These are phyloP conservation scores for Begonia peltatifolia DNA, from an alignment of 306 rosid species.

Conservation along the genomic window DNA sequence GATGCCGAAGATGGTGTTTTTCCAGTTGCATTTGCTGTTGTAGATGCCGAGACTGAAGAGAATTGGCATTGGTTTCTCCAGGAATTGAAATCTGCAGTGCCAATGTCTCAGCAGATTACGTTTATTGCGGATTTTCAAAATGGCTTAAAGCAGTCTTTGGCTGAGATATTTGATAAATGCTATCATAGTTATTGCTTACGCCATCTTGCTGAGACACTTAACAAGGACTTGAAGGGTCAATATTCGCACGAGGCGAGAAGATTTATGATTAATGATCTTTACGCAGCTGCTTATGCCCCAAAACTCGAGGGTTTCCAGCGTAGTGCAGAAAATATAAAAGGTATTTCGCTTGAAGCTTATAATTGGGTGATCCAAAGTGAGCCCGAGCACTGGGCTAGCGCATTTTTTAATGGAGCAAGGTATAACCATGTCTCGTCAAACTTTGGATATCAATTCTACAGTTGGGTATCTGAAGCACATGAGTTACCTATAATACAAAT, in stretches of 20 bases:
- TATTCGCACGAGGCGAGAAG: conserved; percentile 96
- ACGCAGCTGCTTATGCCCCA: conserved; percentile 76
- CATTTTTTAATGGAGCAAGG: conserved; percentile 67
- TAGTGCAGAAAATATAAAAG: conserved; percentile 56
- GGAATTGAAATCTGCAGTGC: conserved; percentile 53
- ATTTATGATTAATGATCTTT: conserved; percentile 75
- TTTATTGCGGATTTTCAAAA: conserved; percentile 72
- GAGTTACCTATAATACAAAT: conserved; percentile 94
- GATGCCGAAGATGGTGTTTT: conserved; percentile 82
- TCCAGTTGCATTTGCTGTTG: conserved; percentile 86
- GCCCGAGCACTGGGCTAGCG: conserved; percentile 88
- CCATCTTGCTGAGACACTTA: conserved; percentile 76
- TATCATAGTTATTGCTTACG: conserved; percentile 73
- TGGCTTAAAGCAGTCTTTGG: conserved; percentile 51
- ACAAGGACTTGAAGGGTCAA: conserved; percentile 88
- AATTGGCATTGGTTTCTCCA: conserved; percentile 87
- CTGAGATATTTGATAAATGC: conserved; percentile 63
- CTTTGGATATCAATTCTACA: conserved; percentile 77
- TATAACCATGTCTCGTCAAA: conserved; percentile 63
- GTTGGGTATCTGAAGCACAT: conserved; percentile 85
- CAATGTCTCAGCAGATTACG: conserved; percentile 48
- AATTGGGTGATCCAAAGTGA: conserved; percentile 75
- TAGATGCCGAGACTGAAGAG: conserved; percentile 72
- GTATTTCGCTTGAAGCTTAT: conserved; percentile 88
- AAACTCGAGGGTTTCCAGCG: conserved; percentile 53